Evolutionary conservation across 371 early-diverging fungal genomes (phyloP).

Genomic region (Saksenaea oblongispora): DNA sequence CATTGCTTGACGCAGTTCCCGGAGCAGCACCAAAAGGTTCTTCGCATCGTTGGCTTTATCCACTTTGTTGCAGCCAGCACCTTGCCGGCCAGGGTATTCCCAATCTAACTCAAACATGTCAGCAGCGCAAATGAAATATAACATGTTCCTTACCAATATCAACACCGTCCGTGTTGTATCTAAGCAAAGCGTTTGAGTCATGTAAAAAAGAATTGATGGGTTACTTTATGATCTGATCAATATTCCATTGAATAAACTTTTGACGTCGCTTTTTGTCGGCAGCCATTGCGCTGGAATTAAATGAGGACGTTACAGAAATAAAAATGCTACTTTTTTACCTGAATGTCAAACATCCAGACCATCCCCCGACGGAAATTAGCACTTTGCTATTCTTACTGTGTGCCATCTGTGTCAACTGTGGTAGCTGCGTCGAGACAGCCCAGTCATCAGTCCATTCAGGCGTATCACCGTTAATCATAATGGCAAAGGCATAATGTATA

Average conservation of each 20-base stretch:
- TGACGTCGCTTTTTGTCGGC: slow-evolving; percentile 35
- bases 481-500: slow-evolving; percentile 59
- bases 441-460: slow-evolving; percentile 36
- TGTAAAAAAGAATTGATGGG: not conserved
- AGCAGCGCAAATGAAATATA: not conserved
- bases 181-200: not conserved
- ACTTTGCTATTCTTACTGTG: slow-evolving; percentile 51
- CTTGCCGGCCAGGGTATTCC: slow-evolving; percentile 65
- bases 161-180: slow-evolving; percentile 36
- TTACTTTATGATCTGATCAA: slow-evolving; percentile 26
- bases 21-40: slow-evolving; percentile 46
- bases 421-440: slow-evolving; percentile 19
- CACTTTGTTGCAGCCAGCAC: slow-evolving; percentile 53
- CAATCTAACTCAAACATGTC: slow-evolving; percentile 33
- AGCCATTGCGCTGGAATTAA: slow-evolving; percentile 41
- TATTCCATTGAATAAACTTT: slow-evolving; percentile 41
- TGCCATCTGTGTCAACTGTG: slow-evolving; percentile 44
- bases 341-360: slow-evolving; percentile 69
- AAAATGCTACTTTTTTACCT: slow-evolving; percentile 27
- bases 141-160: slow-evolving; percentile 31
- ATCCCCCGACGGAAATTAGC: slow-evolving; percentile 66
- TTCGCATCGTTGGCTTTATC: slow-evolving; percentile 42
- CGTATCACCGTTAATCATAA: slow-evolving; percentile 22
- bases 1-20: slow-evolving; percentile 59
- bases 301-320: slow-evolving; percentile 33